A percentile compares a stretch with the other conserved stretches of the same genome.
Conservation (phyloP, 2,329 filamentous ascomycete species). For the Chrysosporium queenslandicum region DNA sequence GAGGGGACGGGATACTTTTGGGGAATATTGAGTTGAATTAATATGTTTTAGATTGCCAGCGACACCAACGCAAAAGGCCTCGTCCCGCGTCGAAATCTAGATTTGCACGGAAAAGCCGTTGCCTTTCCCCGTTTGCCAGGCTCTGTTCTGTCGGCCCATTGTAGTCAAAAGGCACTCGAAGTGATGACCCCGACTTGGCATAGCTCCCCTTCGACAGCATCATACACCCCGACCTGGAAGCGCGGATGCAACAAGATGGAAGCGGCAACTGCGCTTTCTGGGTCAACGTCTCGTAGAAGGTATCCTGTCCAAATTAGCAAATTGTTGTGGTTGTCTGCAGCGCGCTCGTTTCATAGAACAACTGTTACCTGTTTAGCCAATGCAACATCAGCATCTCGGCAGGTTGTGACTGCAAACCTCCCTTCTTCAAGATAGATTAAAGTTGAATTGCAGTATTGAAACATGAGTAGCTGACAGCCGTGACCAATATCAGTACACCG, state of each 20-base stretch:
- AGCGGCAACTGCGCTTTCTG: background rate
- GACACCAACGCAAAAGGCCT: background rate
- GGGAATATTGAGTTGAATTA: background rate
- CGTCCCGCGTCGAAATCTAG: background rate
- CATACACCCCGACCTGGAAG: too few species aligned
- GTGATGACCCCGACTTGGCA: background rate
- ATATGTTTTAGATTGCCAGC: background rate
- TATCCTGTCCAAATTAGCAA: background rate
- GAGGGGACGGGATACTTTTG: background rate
- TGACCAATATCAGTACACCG: too few species aligned
- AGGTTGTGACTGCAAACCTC: too few species aligned
- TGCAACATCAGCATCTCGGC: too few species aligned
- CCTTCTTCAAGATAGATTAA: too few species aligned
- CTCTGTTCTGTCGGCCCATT: background rate
- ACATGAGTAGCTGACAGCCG: too few species aligned
- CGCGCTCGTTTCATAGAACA: background rate
- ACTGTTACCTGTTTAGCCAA: background rate
- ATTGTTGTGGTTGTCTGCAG: background rate
- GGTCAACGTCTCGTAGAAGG: background rate
- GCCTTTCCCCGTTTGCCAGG: background rate
- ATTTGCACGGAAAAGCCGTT: background rate
- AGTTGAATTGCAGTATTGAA: too few species aligned
- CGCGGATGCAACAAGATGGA: background rate
- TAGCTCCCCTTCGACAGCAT: background rate
- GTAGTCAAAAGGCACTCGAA: background rate